Conservation (phyloP, 179 eudicot species). For the Drosera spatulata region DNA sequence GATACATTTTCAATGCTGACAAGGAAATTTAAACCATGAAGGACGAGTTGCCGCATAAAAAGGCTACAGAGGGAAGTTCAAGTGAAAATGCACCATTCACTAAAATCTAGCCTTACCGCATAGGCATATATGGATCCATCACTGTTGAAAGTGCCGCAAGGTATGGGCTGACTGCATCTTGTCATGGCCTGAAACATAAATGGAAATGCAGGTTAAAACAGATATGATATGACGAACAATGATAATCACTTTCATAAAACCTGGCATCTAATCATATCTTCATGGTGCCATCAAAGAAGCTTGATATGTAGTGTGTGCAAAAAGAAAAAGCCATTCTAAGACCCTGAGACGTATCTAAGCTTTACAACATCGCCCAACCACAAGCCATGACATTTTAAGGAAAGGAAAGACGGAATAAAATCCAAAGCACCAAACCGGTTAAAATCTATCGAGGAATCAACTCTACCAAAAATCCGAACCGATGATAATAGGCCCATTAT, state of each 20-base stretch:
- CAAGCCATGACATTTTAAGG: no score
- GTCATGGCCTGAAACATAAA: constrained; percentile 47
- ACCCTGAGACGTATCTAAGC: no score
- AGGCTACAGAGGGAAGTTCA: not conserved
- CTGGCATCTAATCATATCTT: not conserved
- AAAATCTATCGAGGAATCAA: no score
- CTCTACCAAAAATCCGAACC: no score
- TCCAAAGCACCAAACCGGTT: no score
- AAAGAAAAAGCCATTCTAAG: no score
- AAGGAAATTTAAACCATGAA: not conserved
- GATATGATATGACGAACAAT: not conserved
- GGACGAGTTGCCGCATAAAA: not conserved
- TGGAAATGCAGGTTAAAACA: not conserved
- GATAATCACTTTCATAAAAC: not conserved
- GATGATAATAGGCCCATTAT: no score
- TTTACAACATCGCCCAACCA: no score
- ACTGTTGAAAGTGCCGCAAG: constrained; percentile 72
- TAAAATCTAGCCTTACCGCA: constrained; percentile 26
- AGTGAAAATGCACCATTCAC: not conserved
- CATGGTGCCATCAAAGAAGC: no score
- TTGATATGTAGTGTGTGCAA: no score
- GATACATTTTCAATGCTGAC: not conserved
- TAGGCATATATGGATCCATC: constrained; percentile 87
- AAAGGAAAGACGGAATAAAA: no score
- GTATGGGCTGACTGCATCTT: constrained; percentile 82